phyloP scores from a whole-genome alignment of 1,284 basidiomycete genomes.

The Porphyrellus sp. region DNA sequence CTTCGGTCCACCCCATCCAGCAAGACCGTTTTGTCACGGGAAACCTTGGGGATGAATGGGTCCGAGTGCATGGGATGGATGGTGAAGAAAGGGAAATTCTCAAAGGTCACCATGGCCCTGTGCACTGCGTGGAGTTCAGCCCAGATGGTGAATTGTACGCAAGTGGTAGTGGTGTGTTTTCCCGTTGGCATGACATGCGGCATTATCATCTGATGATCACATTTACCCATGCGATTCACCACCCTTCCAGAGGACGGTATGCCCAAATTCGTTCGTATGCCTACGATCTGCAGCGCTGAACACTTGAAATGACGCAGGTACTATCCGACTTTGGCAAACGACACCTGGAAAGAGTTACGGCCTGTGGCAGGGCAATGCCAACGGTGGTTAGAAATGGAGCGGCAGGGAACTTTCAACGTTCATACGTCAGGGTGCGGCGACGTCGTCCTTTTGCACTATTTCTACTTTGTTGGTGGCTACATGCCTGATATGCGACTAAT shows the following conservation, averaged over 20 bases:
- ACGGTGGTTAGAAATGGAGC: constrained; percentile 41
- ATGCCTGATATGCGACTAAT: constrained; percentile 15
- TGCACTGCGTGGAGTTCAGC: constrained; percentile 90
- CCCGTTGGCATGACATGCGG: constrained; percentile 6
- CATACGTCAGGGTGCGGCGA: constrained; percentile 9
- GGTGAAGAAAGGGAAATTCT: constrained; percentile 88
- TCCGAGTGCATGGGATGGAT: constrained; percentile 88
- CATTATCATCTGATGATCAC: constrained; percentile 13
- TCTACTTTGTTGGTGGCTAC: constrained; percentile 13
- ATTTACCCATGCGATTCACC: constrained; percentile 7
- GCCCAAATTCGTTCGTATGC: constrained; percentile 23
- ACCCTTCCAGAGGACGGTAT: constrained; percentile 63
- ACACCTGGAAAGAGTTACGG: constrained; percentile 91
- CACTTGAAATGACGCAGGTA: constrained; percentile 47
- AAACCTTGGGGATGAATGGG: constrained; percentile 92
- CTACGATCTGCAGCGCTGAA: constrained; percentile 7
- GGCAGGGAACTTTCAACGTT: background rate
- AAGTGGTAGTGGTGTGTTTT: constrained; percentile 82
- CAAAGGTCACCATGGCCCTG: constrained; percentile 97
- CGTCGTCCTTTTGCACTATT: constrained; percentile 12
- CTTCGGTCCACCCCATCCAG: constrained; percentile 85
- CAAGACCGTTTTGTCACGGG: constrained; percentile 93
- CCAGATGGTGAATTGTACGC: constrained; percentile 99
- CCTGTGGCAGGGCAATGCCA: constrained; percentile 77
- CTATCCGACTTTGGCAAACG: constrained; percentile 96